Percentiles rank a stretch among this genome's conserved stretches.
Conservation (phyloP, 176 grass and related monocot genomes). For the Otatea glauca region DNA sequence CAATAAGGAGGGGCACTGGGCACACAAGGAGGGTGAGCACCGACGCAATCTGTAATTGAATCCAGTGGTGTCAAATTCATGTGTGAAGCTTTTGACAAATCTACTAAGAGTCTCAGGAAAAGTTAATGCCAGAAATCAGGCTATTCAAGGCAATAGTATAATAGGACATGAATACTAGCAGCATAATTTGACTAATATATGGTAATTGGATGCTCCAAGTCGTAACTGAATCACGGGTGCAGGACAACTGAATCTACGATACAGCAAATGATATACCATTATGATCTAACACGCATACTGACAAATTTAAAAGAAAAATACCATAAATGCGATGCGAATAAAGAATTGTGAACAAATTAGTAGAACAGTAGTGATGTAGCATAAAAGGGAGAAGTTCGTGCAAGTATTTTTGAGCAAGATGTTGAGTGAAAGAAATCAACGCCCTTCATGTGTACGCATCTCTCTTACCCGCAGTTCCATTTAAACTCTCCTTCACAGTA, state of each 20-base stretch:
- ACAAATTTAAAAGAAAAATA: neutral
- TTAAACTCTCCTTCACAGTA: constrained; percentile 98
- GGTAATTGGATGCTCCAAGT: neutral
- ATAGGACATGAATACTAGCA: neutral
- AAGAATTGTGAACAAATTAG: constrained; percentile 5
- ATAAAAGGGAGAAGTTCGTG: neutral
- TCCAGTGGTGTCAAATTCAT: too few relatives aligned
- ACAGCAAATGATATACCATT: neutral
- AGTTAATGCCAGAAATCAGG: neutral
- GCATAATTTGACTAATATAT: constrained; percentile 18
- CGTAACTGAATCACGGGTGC: neutral
- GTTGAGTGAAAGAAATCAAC: neutral
- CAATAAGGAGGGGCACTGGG: too few relatives aligned
- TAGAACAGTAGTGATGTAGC: constrained; percentile 17
- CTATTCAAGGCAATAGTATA: constrained; percentile 5
- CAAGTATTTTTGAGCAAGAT: neutral
- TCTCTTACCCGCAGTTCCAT: constrained; percentile 83
- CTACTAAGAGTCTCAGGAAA: neutral
- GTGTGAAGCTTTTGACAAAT: too few relatives aligned
- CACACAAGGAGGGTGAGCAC: too few relatives aligned
- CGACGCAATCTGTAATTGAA: too few relatives aligned
- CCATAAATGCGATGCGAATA: neutral
- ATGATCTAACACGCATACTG: neutral
- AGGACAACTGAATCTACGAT: constrained; percentile 13
- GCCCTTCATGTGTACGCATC: neutral